Evolutionary conservation across 495 filamentous ascomycete genomes (phyloP), one percentile per base, ranked within the genome.

Genomic region (Aspergillus saccharolyticus): DNA sequence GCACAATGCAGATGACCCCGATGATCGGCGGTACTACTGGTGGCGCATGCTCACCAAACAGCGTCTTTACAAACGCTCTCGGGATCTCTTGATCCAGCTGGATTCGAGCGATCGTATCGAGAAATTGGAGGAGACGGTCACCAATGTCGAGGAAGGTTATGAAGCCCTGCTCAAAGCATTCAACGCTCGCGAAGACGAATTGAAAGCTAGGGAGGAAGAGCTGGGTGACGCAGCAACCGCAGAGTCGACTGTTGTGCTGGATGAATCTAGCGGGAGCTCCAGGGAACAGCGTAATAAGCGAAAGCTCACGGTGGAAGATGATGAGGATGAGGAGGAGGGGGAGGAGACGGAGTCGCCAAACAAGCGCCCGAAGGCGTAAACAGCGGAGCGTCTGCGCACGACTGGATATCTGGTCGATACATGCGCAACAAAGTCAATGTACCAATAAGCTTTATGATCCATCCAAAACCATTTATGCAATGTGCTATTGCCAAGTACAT

Each of bases 21-120:
- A 83, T 49, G 84, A 89, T 61, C 73, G 81, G 9, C 72, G 78
- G 17, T 95, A 89, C 67, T 84, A 82, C 62, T 86, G 92, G 66
- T 97, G 92, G 92, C 80, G 86, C 55, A 74, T 95, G 65, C 79
- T 91, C 19, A 82, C 87, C 28, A 96, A 96, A 72, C 83, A 89
- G 70, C 77, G 93, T 42, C 72, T 97, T 15, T 92, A 86, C 67
- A 84, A 85, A 55, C 88, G 89, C 52, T 93, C 92, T 64, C 77
- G 79, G 49, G 87, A 95, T 62, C 69, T 82, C 48, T 80, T 99
- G 12, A 83, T 82, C 18, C 90, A 97, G 76, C 61, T 97, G 42
- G 90, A 96, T 61, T 70, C 81, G 22, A 68, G 69, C 5, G 93
- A 96, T 55, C 83, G 91, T 20, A 82, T 91, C 12, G 80, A 90